phyloP scores from a whole-genome alignment of 257 asterid species.

The Solanum sitiens region DNA sequence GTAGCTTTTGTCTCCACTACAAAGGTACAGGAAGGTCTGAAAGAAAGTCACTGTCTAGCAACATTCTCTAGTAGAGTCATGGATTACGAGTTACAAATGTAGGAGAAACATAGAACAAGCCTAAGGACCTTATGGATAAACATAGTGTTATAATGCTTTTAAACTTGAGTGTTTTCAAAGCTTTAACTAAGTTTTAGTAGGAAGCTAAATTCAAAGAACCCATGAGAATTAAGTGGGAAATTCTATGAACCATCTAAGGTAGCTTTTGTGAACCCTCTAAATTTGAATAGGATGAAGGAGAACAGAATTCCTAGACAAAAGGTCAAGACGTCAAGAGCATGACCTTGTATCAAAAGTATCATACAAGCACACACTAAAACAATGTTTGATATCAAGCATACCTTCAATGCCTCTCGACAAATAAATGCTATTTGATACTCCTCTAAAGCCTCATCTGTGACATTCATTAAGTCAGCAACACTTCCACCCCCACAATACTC shows the following conservation, averaged over 20 bases:
- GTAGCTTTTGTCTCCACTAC: background rate
- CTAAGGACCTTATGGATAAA: background rate
- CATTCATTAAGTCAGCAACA: constrained; percentile 94
- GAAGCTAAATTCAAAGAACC: background rate
- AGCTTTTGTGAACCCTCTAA: background rate
- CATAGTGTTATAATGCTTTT: background rate
- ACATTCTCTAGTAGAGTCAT: background rate
- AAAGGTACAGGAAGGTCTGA: background rate
- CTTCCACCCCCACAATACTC: constrained; percentile 99
- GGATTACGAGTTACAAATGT: background rate
- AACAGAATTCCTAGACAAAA: background rate
- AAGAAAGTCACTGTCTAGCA: background rate
- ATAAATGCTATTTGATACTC: constrained; percentile 87
- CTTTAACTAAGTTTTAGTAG: background rate
- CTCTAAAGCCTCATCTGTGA: constrained; percentile 81
- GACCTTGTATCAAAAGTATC: background rate
- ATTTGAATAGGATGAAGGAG: background rate
- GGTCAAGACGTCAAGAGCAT: background rate
- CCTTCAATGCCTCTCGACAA: constrained; percentile 94
- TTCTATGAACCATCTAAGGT: background rate
- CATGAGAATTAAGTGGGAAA: background rate
- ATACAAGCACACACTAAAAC: background rate
- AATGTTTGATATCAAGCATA: constrained; percentile 12
- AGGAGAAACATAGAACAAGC: background rate
- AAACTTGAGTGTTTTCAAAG: background rate